phyloP scores from a whole-genome alignment of 2,329 filamentous ascomycete genomes.

The Ophiocordyceps camponoti-floridani region DNA sequence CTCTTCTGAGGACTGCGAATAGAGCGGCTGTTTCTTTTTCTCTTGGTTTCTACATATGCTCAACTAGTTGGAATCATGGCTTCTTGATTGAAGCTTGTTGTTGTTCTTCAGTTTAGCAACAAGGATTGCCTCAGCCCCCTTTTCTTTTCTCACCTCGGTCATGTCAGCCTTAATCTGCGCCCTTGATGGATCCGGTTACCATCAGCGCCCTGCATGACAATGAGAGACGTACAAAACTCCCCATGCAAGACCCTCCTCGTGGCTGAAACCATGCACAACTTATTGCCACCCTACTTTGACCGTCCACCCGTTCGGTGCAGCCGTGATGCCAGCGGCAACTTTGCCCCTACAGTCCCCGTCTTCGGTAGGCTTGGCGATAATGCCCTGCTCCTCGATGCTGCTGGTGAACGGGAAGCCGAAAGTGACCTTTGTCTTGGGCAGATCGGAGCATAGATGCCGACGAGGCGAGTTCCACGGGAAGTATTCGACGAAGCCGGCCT shows the following conservation, averaged over 20 bases:
- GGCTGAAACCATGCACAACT: no score
- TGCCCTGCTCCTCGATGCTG: background rate
- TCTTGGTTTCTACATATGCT: background rate
- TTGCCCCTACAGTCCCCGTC: background rate
- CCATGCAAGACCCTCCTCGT: no score
- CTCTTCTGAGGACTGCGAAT: background rate
- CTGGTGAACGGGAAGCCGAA: conserved; percentile 1
- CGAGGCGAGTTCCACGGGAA: conserved; percentile 5
- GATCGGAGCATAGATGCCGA: conserved; percentile 3
- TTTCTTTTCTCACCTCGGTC: no score
- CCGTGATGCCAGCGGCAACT: background rate
- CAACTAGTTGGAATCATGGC: background rate
- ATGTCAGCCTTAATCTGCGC: no score
- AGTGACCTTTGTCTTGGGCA: conserved; percentile 5
- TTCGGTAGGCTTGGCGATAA: background rate
- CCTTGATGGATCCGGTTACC: no score
- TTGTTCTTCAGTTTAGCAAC: no score
- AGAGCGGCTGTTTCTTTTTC: background rate
- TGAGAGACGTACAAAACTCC: no score
- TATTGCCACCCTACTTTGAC: background rate
- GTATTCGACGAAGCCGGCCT: conserved; percentile 8
- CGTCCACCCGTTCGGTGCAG: background rate
- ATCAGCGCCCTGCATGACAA: no score
- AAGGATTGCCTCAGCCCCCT: no score
- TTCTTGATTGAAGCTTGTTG: no score